Percentiles rank a stretch among this genome's conserved stretches.
These are phyloP conservation scores for Ormosia emarginata DNA, from an alignment of 306 rosid species.

Conservation along the genomic window DNA sequence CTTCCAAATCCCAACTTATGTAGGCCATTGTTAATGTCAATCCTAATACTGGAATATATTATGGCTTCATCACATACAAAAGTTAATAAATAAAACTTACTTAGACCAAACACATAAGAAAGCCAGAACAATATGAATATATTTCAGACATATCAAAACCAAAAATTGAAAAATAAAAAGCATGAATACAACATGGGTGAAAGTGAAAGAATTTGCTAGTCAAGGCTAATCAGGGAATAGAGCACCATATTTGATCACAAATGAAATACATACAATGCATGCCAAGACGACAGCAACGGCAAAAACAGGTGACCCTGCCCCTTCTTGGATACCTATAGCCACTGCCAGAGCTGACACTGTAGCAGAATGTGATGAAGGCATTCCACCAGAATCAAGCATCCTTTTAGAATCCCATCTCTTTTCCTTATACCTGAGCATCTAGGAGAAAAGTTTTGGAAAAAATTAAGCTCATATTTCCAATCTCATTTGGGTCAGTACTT, in stretches of 20 bases:
- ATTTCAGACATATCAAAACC: not conserved
- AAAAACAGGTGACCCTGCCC: conserved; percentile 66
- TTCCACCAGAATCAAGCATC: conserved; percentile 85
- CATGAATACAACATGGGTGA: not conserved
- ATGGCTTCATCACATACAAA: not conserved
- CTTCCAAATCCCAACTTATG: not conserved
- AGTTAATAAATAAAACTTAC: not conserved
- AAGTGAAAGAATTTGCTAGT: conserved; percentile 4
- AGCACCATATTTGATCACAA: not conserved
- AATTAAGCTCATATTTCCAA: conserved; percentile 18
- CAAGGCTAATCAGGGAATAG: not conserved
- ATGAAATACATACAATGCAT: conserved; percentile 62
- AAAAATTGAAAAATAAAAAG: not conserved
- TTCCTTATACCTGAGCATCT: conserved; percentile 77
- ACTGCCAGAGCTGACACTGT: conserved; percentile 72
- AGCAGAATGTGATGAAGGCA: conserved; percentile 95
- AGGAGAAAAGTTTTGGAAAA: conserved; percentile 33
- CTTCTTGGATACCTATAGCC: conserved; percentile 69
- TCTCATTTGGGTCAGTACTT: not conserved
- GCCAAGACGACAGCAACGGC: conserved; percentile 76
- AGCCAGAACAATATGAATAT: not conserved
- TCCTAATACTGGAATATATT: not conserved
- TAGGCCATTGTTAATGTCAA: conserved; percentile 1
- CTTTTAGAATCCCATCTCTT: conserved; percentile 87
- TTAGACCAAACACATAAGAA: not conserved